Conservation (phyloP, 1,284 basidiomycete genomes). For the Hypsizygus ulmarius region DNA sequence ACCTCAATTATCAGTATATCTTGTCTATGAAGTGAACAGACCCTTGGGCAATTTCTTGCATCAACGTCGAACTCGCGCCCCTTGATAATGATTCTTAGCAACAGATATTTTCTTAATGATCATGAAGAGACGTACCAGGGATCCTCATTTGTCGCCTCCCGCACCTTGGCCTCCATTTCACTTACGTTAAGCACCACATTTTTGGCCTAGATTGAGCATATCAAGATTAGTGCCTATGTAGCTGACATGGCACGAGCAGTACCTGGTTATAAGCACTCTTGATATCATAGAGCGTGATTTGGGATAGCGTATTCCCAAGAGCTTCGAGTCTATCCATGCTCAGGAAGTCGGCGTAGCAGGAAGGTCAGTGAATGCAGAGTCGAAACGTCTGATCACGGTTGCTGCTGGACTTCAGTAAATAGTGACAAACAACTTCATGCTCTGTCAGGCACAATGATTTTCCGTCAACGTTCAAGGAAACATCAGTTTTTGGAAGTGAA, state of each 20-base stretch:
- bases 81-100: conserved; percentile 39
- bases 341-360: neutral
- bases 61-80: conserved; percentile 97
- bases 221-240: neutral
- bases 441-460: no score
- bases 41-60: conserved; percentile 98
- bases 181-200: conserved; percentile 92
- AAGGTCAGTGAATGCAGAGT: conserved; percentile 1
- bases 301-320: conserved; percentile 65
- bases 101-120: neutral
- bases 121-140: conserved; percentile 70
- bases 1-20: neutral
- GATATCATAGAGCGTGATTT: conserved; percentile 87
- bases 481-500: no score
- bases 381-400: conserved; percentile 8
- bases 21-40: conserved; percentile 32
- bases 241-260: conserved; percentile 10
- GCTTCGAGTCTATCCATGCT: conserved; percentile 65
- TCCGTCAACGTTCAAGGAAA: no score
- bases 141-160: conserved; percentile 97
- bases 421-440: no score
- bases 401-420: no score
- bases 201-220: conserved; percentile 58
- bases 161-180: conserved; percentile 97
- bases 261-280: conserved; percentile 94